These are phyloP conservation scores for Debaryomyces coudertii DNA, from an alignment of 1,139 yeast species.

Conservation along the genomic window DNA sequence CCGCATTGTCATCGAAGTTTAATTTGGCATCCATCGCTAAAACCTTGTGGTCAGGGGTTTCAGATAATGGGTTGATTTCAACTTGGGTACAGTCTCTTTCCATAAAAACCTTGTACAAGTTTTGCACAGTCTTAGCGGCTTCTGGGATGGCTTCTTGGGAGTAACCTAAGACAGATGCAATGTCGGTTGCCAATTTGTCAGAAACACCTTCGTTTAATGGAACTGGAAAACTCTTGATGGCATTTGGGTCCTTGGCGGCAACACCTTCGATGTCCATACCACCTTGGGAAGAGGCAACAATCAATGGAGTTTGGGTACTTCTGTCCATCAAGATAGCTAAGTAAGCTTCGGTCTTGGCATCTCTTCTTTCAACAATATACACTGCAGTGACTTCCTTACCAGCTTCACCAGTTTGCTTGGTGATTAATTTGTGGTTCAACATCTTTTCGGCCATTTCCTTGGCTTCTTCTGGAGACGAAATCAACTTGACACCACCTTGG, in stretches of 20 bases:
- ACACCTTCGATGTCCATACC: constrained; percentile 99
- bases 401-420: constrained; percentile 97
- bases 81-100: constrained; percentile 97
- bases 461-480: constrained; percentile 85
- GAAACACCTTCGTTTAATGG: constrained; percentile 81
- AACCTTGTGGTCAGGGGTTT: constrained; percentile 86
- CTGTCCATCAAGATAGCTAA: constrained; percentile 95
- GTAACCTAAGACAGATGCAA: constrained; percentile 84
- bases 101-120: constrained; percentile 82
- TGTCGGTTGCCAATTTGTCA: constrained; percentile 70
- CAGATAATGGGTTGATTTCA: constrained; percentile 97
- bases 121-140: constrained; percentile 86
- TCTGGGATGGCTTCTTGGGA: constrained; percentile 75
- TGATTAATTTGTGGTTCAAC: constrained; percentile 90
- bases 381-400: constrained; percentile 98
- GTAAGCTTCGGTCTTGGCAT: constrained; percentile 93
- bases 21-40: constrained; percentile 99
- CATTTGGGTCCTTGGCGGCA: constrained; percentile 88
- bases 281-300: constrained; percentile 97
- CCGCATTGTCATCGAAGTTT: constrained; percentile 95
- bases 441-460: constrained; percentile 83
- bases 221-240: constrained; percentile 87
- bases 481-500: constrained; percentile 95
- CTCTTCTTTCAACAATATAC: constrained; percentile 92
- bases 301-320: constrained; percentile 83